These are phyloP conservation scores for Populus pruinosa DNA, from an alignment of 345 rosid genomes.

Conservation along the genomic window DNA sequence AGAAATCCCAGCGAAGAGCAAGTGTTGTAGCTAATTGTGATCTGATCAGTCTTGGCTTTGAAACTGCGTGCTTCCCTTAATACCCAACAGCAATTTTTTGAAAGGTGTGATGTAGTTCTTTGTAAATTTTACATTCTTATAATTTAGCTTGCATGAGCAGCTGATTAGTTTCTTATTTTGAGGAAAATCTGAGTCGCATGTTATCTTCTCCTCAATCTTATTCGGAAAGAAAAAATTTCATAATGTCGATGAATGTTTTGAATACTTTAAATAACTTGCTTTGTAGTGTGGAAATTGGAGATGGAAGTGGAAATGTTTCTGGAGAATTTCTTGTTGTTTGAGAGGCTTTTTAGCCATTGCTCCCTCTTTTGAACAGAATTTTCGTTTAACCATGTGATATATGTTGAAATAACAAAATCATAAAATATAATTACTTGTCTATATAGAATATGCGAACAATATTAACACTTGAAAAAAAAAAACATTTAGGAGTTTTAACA, in stretches of 20 bases:
- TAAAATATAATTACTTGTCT: too few relatives aligned
- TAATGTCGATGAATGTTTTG: not conserved
- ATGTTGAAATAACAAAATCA: too few relatives aligned
- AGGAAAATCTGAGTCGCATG: not conserved
- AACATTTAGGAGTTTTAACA: too few relatives aligned
- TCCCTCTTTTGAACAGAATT: not conserved
- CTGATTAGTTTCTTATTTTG: constrained; percentile 14
- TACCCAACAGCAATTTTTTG: constrained; percentile 21
- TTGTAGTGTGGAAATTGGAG: not conserved
- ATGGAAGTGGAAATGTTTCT: not conserved
- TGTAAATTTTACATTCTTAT: constrained; percentile 28
- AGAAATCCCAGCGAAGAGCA: constrained; percentile 53
- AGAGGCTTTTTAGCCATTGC: not conserved
- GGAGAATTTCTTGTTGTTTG: not conserved
- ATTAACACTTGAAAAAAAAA: too few relatives aligned
- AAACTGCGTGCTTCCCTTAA: constrained; percentile 7
- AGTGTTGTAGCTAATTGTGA: constrained; percentile 58
- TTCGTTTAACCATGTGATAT: too few relatives aligned
- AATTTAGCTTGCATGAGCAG: constrained; percentile 18
- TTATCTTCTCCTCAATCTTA: not conserved
- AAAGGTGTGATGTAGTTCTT: constrained; percentile 23
- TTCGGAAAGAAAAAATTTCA: not conserved
- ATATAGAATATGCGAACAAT: too few relatives aligned
- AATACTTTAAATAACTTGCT: not conserved
- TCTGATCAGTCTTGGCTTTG: constrained; percentile 1